Base-by-base conservation (phyloP, 768 basidiomycete species). In the Chiua virens region DNA sequence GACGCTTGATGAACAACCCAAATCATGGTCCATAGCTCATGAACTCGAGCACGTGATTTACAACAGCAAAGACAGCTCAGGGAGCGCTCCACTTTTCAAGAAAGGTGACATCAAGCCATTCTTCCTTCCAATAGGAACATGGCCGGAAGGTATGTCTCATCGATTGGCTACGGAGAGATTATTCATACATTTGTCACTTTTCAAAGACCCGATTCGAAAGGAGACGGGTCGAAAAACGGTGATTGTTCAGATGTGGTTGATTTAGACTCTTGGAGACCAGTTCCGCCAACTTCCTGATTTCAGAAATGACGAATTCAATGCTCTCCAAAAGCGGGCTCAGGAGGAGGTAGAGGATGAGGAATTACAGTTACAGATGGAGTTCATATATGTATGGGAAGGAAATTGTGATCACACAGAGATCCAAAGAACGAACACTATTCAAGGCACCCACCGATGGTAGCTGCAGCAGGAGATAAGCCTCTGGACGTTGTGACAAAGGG, bases 241-340 rank as follows among this genome's bases (percentile, higher is more conserved):
- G 17, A 38, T 38, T 13, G 42, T 50, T 30, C 49, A 50, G 7
- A 30, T 50, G 27, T 36, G 42, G 18, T 30, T 50, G 27, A 22
- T 50, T 13, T 42, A 50, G 21, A 50, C 49, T 18, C 49, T 50
- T 6, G 49, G 49, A 21, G 42, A 50, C n/a, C 49, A 50, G 36
- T 50, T 44, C 17, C 21, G 49, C 36, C 36, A 5, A 14, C 42
- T 50, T 18, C 49, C 42, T 13, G 42, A 27, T 14, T 44, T 50
- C 25, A 36, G 49, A 8, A 36, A 50, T 22, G 36, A 42, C 21
- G 42, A 44, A 28, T 44, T 50, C 27, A 10, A 17, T 22, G 27
- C 49, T 17, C 49, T 50, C 20, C 42, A 42, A 22, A 32, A 22
- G 18, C 15, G 42, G 5, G 49, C 17, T 7, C 42, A 50, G 13